Base-by-base conservation (phyloP, 441 rosid species). In the Macaranga tanarius region DNA sequence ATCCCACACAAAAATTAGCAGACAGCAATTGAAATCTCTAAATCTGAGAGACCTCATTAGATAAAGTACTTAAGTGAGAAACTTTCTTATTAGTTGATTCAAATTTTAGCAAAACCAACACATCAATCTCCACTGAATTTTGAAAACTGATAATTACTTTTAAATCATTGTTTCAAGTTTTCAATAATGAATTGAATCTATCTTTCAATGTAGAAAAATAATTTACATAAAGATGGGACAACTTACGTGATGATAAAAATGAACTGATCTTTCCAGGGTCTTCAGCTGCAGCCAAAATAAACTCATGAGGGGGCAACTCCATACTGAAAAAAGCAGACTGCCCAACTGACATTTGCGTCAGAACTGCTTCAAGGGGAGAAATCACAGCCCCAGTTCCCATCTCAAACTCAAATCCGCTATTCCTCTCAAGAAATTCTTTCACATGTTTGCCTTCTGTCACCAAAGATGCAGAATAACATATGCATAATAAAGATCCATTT, bases 331-430 rank as follows among this genome's bases (percentile, higher is more conserved):
- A 77, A 52, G 92, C 92, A 75, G 84, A 88, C 74, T 95, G 97
- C 74, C 98, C 97, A 50, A 90, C 93, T 70, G 95, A 88, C 94
- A 95, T 81, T 85, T 86, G 92, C 56, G 84, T 77, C 51, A 87
- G 87, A 85, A 84, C 92, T 74, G 80, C 71, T 82, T 95, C 98
- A 73, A 90, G 80, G 69, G 70, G 65, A 69, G 87, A 62, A 81
- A 82, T 72, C 64, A 93, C 89, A 1, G 97, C 89, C 75, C 93
- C 95, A 66, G 87, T 69, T 34, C 99, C 99, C 73, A 90, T 79
- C 91, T 95, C 97, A 89, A 91, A 93, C 80, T 91, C 97, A 83
- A 91, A 86, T 69, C 84, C 96, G 79, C 90, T 91, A 69, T 73
- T 75, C 73, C 88, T 89, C 85, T 95, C 99, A 78, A 95, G 81